Evolutionary conservation across 2,329 filamentous ascomycete species (phyloP).

Genomic region (Penicillium sp.): DNA sequence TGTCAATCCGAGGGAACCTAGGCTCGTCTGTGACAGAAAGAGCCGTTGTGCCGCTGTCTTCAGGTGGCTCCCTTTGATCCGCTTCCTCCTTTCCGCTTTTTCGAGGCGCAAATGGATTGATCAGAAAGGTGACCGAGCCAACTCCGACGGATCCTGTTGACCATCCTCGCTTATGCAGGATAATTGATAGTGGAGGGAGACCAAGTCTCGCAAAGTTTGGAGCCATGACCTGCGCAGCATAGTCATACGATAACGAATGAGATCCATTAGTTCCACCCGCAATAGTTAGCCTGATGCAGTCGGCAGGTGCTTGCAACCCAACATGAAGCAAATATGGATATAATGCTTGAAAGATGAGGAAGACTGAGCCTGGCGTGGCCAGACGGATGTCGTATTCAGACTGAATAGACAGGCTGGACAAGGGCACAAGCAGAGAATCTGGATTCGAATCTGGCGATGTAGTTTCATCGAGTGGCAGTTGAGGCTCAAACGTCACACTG

Average conservation of each 20-base stretch:
- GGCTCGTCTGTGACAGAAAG: neutral
- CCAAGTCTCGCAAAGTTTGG: conserved; percentile 50
- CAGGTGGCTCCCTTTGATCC: neutral
- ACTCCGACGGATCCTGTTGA: conserved; percentile 42
- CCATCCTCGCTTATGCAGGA: conserved; percentile 51
- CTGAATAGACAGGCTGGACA: conserved; percentile 14
- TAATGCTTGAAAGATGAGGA: conserved; percentile 54
- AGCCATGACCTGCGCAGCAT: conserved; percentile 50
- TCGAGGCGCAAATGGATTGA: conserved; percentile 35
- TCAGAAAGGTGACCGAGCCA: conserved; percentile 47
- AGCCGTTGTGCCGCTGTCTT: neutral
- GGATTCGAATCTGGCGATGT: neutral
- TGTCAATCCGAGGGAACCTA: conserved; percentile 30
- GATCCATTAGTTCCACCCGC: conserved; percentile 56
- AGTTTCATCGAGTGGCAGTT: neutral
- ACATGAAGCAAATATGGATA: conserved; percentile 53
- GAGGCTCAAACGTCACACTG: conserved; percentile 32
- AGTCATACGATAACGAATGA: conserved; percentile 52
- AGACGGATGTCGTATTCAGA: conserved; percentile 40
- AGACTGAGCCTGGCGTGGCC: conserved; percentile 49
- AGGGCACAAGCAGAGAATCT: conserved; percentile 9
- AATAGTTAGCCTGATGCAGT: conserved; percentile 40
- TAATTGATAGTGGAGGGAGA: conserved; percentile 42
- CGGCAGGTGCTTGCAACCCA: conserved; percentile 14
- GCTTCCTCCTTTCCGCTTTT: neutral